phyloP scores from a whole-genome alignment of 345 rosid species.

The Bretschneidera sinensis region DNA sequence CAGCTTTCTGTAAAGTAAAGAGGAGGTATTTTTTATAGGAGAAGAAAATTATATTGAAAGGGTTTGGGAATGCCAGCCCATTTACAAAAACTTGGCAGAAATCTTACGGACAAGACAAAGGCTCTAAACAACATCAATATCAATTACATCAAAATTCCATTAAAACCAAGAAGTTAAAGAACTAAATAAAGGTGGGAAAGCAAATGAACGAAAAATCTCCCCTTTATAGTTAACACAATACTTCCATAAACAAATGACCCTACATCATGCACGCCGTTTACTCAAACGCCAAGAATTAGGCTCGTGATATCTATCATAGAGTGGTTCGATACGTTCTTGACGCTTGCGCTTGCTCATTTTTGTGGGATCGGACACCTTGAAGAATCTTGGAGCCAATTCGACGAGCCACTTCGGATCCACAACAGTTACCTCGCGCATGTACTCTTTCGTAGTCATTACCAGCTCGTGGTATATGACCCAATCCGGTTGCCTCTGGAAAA shows the following conservation, averaged over 20 bases:
- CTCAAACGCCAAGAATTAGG: constrained; percentile 90
- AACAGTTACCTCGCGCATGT: constrained; percentile 80
- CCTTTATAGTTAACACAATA: neutral
- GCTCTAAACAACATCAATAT: too few species aligned
- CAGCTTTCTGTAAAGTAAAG: too few species aligned
- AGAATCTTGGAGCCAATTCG: constrained; percentile 83
- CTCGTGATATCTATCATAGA: constrained; percentile 81
- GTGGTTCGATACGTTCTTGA: constrained; percentile 80
- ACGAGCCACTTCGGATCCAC: constrained; percentile 91
- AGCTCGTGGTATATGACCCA: constrained; percentile 94
- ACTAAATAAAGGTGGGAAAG: too few species aligned
- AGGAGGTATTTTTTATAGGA: too few species aligned
- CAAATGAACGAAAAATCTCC: too few species aligned
- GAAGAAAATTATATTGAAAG: too few species aligned
- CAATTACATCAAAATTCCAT: too few species aligned
- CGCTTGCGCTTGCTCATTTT: constrained; percentile 92
- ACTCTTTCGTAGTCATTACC: constrained; percentile 91
- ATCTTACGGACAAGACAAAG: too few species aligned
- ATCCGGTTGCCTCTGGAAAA: constrained; percentile 91
- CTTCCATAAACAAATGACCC: neutral
- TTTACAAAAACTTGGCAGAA: too few species aligned
- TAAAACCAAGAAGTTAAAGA: too few species aligned
- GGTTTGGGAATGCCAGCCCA: too few species aligned
- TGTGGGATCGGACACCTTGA: constrained; percentile 76
- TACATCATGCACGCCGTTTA: constrained; percentile 78